Evolutionary conservation across 495 filamentous ascomycete genomes (phyloP).

Genomic region (Daldinia grandis): DNA sequence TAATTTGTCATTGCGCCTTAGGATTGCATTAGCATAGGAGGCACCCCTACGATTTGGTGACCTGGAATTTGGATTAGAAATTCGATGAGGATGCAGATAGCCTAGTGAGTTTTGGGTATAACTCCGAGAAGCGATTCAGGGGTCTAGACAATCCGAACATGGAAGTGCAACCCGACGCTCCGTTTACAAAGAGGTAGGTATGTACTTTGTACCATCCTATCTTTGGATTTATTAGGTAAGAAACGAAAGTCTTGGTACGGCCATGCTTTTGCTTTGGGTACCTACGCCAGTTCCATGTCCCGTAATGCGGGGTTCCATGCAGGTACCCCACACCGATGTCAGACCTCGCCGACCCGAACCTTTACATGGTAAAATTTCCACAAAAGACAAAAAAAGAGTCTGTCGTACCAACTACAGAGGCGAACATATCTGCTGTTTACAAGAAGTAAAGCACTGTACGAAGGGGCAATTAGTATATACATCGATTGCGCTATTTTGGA

Average conservation of each 20-base stretch:
- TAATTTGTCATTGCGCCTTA: neutral
- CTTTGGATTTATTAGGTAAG: constrained; percentile 7
- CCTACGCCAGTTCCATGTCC: neutral
- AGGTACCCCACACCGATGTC: constrained; percentile 38
- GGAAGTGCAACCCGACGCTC: neutral
- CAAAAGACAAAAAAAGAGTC: neutral
- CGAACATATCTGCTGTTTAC: constrained; percentile 4
- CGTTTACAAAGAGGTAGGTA: no score
- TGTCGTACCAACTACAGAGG: neutral
- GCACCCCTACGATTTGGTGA: constrained; percentile 13
- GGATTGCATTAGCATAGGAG: neutral
- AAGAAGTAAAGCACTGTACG: neutral
- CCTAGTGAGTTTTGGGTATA: constrained; percentile 25
- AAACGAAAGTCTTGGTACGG: neutral
- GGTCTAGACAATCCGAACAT: constrained; percentile 8
- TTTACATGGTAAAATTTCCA: constrained; percentile 14
- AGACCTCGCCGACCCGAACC: constrained; percentile 10
- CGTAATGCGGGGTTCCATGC: constrained; percentile 31
- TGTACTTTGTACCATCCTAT: neutral
- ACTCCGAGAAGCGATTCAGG: constrained; percentile 22
- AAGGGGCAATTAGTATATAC: neutral
- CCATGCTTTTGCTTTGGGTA: neutral
- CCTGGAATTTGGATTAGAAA: constrained; percentile 24
- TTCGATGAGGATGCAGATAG: constrained; percentile 27
- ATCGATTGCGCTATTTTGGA: neutral